Percentiles rank a stretch among this genome's conserved stretches.
Conservation (phyloP, 345 rosid species). For the Corchorus olitorius region DNA sequence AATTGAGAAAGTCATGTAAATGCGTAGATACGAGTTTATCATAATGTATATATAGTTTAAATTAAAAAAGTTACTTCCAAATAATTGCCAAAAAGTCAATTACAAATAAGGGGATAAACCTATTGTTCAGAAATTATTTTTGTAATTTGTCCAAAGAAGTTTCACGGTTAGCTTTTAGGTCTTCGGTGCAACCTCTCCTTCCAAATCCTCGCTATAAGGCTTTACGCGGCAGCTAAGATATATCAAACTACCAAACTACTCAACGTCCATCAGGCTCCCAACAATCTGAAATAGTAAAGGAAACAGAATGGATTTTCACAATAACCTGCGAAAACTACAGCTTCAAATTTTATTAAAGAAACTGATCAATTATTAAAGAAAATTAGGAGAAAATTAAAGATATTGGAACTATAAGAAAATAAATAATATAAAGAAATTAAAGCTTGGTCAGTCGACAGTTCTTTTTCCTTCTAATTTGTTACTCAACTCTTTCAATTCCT, state of each 20-base stretch:
- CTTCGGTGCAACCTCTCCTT: not conserved
- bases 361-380: too few species aligned
- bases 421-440: not conserved
- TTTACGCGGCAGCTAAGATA: not conserved
- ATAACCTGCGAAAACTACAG: not conserved
- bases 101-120: not conserved
- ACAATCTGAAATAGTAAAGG: not conserved
- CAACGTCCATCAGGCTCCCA: not conserved
- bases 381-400: not conserved
- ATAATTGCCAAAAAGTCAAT: too few species aligned
- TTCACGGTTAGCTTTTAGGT: not conserved
- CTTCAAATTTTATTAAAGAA: not conserved
- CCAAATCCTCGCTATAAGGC: not conserved
- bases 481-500: not conserved
- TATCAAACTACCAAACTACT: not conserved
- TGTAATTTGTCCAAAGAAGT: not conserved
- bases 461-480: not conserved
- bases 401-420: not conserved
- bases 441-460: not conserved
- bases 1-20: too few species aligned
- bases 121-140: not conserved
- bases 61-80: too few species aligned
- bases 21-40: too few species aligned
- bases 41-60: too few species aligned
- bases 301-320: not conserved